These are phyloP conservation scores for Globisporangium cederbergense DNA, from an alignment of 352 stramenopile species.

Conservation along the genomic window DNA sequence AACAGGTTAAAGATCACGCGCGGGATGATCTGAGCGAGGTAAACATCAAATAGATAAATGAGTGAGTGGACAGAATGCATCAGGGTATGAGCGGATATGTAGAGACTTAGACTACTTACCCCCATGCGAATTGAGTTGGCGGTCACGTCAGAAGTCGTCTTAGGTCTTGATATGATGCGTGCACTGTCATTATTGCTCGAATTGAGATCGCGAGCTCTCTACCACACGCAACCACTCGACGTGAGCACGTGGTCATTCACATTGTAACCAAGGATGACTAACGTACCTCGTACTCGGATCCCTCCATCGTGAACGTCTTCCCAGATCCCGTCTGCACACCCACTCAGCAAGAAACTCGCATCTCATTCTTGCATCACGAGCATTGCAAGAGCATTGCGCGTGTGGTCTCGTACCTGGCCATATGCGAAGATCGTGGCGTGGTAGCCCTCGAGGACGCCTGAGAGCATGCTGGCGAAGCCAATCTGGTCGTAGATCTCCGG, in stretches of 20 bases:
- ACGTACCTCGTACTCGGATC: constrained; percentile 52
- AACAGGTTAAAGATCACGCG: constrained; percentile 45
- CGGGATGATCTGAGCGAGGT: constrained; percentile 34
- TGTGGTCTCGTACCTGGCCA: constrained; percentile 27
- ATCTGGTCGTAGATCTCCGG: constrained; percentile 39
- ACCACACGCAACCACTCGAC: neutral
- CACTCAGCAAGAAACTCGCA: too few relatives aligned
- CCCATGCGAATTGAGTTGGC: constrained; percentile 22
- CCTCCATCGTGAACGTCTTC: constrained; percentile 66
- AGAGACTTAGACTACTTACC: constrained; percentile 19
- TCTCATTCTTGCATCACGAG: neutral
- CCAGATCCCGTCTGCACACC: constrained; percentile 38
- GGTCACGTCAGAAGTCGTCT: constrained; percentile 10
- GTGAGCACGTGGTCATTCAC: neutral
- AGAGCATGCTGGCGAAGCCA: constrained; percentile 29
- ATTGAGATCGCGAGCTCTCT: constrained; percentile 9
- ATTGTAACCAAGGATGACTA: neutral
- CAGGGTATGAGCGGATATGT: neutral
- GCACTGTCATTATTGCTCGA: constrained; percentile 8
- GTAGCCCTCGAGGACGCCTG: constrained; percentile 34
- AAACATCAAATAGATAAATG: neutral
- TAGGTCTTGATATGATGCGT: constrained; percentile 19
- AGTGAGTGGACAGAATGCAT: neutral
- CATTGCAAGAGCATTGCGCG: neutral
- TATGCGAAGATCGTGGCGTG: constrained; percentile 59